Conservation (phyloP, 805 yeast genomes). For the Sugiyamaella americana region DNA sequence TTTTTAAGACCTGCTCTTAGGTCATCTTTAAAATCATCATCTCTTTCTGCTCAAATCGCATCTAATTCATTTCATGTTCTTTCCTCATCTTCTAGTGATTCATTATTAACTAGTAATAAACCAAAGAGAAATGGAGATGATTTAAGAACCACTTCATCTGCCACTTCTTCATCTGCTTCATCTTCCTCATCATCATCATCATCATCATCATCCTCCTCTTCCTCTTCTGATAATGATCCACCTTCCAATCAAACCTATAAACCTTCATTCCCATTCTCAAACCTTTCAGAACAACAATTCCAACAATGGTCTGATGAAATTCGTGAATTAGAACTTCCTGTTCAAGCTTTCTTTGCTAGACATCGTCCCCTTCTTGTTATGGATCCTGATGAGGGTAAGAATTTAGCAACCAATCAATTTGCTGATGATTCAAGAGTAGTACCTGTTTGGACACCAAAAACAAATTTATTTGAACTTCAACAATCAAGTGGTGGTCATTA, state of each 20-base stretch:
- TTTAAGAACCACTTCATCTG: not conserved
- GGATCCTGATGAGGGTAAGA: conserved; percentile 23
- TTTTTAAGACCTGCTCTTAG: not conserved
- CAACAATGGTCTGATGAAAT: conserved; percentile 14
- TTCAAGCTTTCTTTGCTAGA: conserved; percentile 42
- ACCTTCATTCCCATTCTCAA: conserved; percentile 16
- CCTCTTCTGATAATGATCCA: not conserved
- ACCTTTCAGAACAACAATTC: conserved; percentile 15
- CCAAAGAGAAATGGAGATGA: not conserved
- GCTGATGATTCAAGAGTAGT: conserved; percentile 4
- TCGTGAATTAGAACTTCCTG: conserved; percentile 21
- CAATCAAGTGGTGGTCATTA: not conserved
- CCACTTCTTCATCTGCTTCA: not conserved
- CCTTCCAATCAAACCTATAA: too few species aligned
- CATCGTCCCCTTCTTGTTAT: conserved; percentile 42
- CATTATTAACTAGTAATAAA: not conserved
- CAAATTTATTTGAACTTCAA: conserved; percentile 5
- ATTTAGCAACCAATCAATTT: conserved; percentile 4
- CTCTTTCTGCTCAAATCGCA: not conserved
- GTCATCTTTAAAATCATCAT: not conserved
- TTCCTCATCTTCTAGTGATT: not conserved
- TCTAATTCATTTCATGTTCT: not conserved
- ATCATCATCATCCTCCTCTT: not conserved
- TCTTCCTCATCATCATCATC: not conserved
- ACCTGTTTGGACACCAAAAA: conserved; percentile 10